Evolutionary conservation across 257 asterid species (phyloP), one percentile per base, ranked within the genome.

Genomic region (Solanum lycopersicoides): DNA sequence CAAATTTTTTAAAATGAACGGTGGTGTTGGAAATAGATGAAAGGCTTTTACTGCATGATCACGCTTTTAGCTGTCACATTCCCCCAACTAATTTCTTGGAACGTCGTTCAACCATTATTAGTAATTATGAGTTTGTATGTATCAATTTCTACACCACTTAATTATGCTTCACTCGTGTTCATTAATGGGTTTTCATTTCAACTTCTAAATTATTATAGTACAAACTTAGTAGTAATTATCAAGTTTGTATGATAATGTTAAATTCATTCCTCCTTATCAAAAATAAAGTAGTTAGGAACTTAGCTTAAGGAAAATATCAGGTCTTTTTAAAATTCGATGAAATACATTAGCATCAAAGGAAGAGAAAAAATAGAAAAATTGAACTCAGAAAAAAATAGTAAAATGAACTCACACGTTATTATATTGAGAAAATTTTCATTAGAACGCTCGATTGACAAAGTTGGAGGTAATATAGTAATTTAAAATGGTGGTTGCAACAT

Each of bases 11-110:
- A 18, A 1, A 2, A 4, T 16, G 0, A 3, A 53, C 1, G 11
- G 63, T 2, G 11, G 65, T 18, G 65, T 80, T 80, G 85, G 85
- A 47, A 80, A 80, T 80, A 80, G 68, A 41, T 80, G 44, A 47
- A 47, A 30, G 68, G 42, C 68, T 80, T 79, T 47, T 80, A 80
- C 68, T 80, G 28, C 25, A 28, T 47, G 59, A 39, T 75, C 83
- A 41, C 56, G 83, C 83, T 41, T 80, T 47, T 80, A 80, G 68
- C 85, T 47, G 85, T 80, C 85, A 47, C 42, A 30, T 80, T 80
- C 30, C 35, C 68, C 68, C 44, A 80, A 80, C 85, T 15, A 30
- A 80, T 30, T 80, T 28, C 12, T 80, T 79, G 8, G 84, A 77
- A 77, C 39, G 83, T 44, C 42, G 84, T 80, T 30, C 30, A 80